A percentile compares a stretch with the other conserved stretches of the same genome.
These are phyloP conservation scores for Endoconidiophora polonica DNA, from an alignment of 2,329 filamentous ascomycete species.

Conservation along the genomic window DNA sequence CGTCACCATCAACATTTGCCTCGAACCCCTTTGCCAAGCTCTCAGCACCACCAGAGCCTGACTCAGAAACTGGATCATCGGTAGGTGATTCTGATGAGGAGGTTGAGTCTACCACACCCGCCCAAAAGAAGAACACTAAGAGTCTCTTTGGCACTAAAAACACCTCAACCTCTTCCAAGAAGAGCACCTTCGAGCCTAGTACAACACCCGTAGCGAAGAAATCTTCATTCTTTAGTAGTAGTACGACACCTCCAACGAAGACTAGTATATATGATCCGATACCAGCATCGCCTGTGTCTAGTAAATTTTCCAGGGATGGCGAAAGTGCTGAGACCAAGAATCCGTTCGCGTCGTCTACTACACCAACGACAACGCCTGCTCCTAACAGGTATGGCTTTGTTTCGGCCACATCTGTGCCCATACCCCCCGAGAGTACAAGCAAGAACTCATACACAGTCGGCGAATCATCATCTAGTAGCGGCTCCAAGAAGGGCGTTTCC, in stretches of 20 bases:
- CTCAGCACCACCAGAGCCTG: slow-evolving; percentile 9
- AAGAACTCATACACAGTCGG: slow-evolving; percentile 32
- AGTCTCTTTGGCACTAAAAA: background rate
- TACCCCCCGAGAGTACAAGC: slow-evolving; percentile 40
- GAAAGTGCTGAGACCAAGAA: slow-evolving; percentile 2
- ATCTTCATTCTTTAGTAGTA: slow-evolving; percentile 2
- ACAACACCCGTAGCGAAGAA: slow-evolving; percentile 6
- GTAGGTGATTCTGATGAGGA: slow-evolving; percentile 2
- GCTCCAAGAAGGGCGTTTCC: slow-evolving; percentile 10
- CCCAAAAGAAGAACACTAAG: slow-evolving; percentile 3
- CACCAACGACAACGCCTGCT: slow-evolving; percentile 36
- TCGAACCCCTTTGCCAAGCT: slow-evolving; percentile 8
- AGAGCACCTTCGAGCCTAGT: slow-evolving; percentile 1
- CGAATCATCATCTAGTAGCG: slow-evolving; percentile 31
- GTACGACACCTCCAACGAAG: slow-evolving; percentile 2
- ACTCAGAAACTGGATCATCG: background rate
- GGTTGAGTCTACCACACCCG: slow-evolving; percentile 19
- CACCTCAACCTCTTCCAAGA: background rate
- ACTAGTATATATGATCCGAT: background rate
- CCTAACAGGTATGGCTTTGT: slow-evolving; percentile 29
- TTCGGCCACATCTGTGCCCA: slow-evolving; percentile 21
- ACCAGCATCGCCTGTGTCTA: slow-evolving; percentile 3
- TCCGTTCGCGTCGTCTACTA: slow-evolving; percentile 22
- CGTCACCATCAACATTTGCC: background rate
- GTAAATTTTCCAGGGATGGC: background rate